These are phyloP conservation scores for Lepidium africanum DNA, from an alignment of 345 rosid genomes.

Conservation along the genomic window DNA sequence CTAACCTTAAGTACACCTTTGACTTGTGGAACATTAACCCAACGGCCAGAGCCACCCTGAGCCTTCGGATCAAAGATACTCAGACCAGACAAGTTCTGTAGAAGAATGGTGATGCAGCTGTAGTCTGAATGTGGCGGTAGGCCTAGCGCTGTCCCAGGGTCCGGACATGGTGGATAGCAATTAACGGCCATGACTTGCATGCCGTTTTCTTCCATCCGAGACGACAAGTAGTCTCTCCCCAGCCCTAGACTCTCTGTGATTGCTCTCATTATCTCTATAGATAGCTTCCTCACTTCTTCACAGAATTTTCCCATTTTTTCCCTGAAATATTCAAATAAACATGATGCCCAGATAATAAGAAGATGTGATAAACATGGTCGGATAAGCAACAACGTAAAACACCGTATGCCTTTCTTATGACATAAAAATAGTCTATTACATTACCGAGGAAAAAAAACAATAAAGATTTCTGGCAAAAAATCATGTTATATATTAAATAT, in stretches of 20 bases:
- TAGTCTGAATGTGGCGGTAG: slow-evolving; percentile 65
- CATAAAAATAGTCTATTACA: background rate
- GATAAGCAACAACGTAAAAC: background rate
- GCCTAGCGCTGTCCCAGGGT: slow-evolving; percentile 37
- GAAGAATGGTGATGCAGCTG: slow-evolving; percentile 48
- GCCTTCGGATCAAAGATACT: slow-evolving; percentile 36
- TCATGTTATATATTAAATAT: background rate
- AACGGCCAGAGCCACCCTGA: slow-evolving; percentile 21
- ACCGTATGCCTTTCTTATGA: background rate
- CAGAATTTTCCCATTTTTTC: slow-evolving; percentile 51
- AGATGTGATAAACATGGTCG: background rate
- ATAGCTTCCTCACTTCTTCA: slow-evolving; percentile 32
- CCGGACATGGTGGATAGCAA: slow-evolving; percentile 59
- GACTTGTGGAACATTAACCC: slow-evolving; percentile 41
- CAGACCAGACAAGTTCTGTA: slow-evolving; percentile 50
- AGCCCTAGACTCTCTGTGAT: slow-evolving; percentile 50
- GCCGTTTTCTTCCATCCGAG: slow-evolving; percentile 38
- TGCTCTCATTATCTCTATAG: slow-evolving; percentile 38
- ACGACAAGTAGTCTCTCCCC: slow-evolving; percentile 32
- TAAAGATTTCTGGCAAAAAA: background rate
- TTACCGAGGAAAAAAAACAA: background rate
- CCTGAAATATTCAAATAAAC: slow-evolving; percentile 17
- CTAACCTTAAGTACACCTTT: slow-evolving; percentile 39
- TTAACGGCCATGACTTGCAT: slow-evolving; percentile 55
- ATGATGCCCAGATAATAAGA: no score